Evolutionary conservation across 108 stramenopile species (phyloP).

Genomic region (Fragilaria crotonensis): DNA sequence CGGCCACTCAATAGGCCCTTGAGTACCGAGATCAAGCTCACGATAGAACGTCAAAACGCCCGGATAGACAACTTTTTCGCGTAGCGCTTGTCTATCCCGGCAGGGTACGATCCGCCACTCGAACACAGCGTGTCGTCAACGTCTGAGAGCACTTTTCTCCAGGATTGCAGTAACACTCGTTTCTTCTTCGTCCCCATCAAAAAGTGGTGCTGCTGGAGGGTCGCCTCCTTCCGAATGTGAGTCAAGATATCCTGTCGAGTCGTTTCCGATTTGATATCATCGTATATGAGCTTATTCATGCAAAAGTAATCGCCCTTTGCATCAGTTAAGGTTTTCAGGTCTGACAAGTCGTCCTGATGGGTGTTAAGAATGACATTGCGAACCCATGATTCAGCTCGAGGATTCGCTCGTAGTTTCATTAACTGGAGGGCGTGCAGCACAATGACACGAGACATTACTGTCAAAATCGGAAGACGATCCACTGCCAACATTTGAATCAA

Average conservation of each 20-base stretch:
- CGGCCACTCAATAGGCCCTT: constrained; percentile 88
- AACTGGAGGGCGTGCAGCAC: constrained; percentile 73
- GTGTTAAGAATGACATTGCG: constrained; percentile 89
- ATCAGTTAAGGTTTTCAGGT: constrained; percentile 93
- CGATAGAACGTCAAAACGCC: constrained; percentile 95
- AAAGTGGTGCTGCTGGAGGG: constrained; percentile 81
- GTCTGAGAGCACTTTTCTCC: constrained; percentile 96
- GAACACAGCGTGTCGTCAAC: constrained; percentile 96
- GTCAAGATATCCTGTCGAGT: constrained; percentile 86
- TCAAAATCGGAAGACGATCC: constrained; percentile 71
- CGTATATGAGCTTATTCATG: constrained; percentile 94
- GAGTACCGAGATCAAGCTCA: constrained; percentile 88
- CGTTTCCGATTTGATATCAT: constrained; percentile 83
- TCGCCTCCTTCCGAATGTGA: constrained; percentile 90
- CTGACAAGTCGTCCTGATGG: constrained; percentile 87
- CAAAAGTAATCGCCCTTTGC: constrained; percentile 83
- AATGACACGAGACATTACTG: constrained; percentile 66
- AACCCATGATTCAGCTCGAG: constrained; percentile 86
- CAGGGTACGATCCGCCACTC: constrained; percentile 93
- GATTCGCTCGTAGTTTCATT: constrained; percentile 79
- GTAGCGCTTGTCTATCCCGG: constrained; percentile 88
- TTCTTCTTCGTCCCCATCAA: constrained; percentile 53
- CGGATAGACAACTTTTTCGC: constrained; percentile 89
- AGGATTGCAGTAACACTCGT: constrained; percentile 38
- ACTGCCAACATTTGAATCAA: constrained; percentile 81